Base-by-base conservation (phyloP, 2,329 filamentous ascomycete species). In the Tolypocladium pustulatum region DNA sequence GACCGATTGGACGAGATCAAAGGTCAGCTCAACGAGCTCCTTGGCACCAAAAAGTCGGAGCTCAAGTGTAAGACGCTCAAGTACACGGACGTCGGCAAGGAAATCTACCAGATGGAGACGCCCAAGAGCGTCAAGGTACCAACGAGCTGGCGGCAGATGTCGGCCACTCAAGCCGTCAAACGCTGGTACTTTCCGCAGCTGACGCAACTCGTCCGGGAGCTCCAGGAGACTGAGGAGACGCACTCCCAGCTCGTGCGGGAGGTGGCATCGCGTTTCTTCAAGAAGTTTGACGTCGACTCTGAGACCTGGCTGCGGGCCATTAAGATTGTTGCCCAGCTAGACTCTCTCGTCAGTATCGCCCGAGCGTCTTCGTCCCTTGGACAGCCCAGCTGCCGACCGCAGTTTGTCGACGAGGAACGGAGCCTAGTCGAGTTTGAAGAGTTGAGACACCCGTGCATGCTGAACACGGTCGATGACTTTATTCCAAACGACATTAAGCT, bases 401-500 rank as follows among this genome's bases (percentile, higher is more conserved):
- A 81, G n/a, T 97, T 99, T 69, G 82, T 96, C 4, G 88, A 97
- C 25, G 81, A 88, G 55, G 87, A 94, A 63, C 85, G 92, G 54
- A 95, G 90, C 67, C 83, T 94, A 9, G 78, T 99, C n/a, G 89
- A 97, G 60, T 96, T 99, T 67, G 82, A 89, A 57, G 93, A 97
- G 68, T 83, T 99, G 58, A 88, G 94, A 38, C 94, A 99, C 69
- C 94, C 94, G 3, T 99, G 94, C 75, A 95, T 99, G 83, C 80
- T 92, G 61, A 90, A 89, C 61, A 89, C 87, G 3, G 90, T 96
- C 2, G 87, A 88, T 57, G 92, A 97, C 72, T 99, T 99, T 68
- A 99, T 99, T 61, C 94, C 94, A 4, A 99, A 99, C 67, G 89
- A 97, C 69, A 85, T 99, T 63, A 84, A 85, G 60, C 84, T 99